Percentiles rank a stretch among this genome's conserved stretches.
Evolutionary conservation across 2,329 filamentous ascomycete genomes (phyloP).

Genomic region (Fusarium cicatricum): DNA sequence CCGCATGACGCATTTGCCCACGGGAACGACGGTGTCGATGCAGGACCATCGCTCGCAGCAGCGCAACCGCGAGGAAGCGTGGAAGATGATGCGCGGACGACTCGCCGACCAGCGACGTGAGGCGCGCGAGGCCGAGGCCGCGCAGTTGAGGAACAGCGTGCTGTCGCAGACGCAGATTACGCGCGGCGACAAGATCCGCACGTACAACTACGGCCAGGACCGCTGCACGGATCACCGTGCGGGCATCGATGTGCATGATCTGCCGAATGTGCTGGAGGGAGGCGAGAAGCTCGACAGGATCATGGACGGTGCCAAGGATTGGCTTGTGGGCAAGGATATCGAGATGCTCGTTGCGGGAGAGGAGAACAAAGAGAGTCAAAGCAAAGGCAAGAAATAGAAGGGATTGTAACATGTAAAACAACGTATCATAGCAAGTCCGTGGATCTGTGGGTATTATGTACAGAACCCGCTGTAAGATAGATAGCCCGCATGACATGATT

Average conservation of each 20-base stretch:
- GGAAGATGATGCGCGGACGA: slow-evolving; percentile 82
- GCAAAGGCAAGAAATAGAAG: slow-evolving; percentile 18
- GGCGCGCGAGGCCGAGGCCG: slow-evolving; percentile 81
- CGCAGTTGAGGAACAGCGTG: slow-evolving; percentile 77
- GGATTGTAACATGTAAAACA: neutral
- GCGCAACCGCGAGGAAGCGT: slow-evolving; percentile 86
- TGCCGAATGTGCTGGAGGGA: slow-evolving; percentile 82
- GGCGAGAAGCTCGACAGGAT: slow-evolving; percentile 74
- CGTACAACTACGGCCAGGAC: slow-evolving; percentile 81
- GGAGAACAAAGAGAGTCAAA: slow-evolving; percentile 48
- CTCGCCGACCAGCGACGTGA: slow-evolving; percentile 83
- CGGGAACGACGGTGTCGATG: slow-evolving; percentile 86
- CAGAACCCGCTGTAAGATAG: slow-evolving; percentile 30
- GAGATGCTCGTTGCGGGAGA: slow-evolving; percentile 73
- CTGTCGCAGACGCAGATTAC: slow-evolving; percentile 84
- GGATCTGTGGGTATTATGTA: slow-evolving; percentile 25
- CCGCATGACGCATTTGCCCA: slow-evolving; percentile 88
- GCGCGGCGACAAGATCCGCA: slow-evolving; percentile 91
- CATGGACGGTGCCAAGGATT: slow-evolving; percentile 79
- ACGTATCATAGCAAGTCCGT: slow-evolving; percentile 10
- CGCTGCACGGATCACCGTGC: slow-evolving; percentile 90
- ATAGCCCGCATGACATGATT: neutral
- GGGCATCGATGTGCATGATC: slow-evolving; percentile 79
- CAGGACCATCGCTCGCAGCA: slow-evolving; percentile 93
- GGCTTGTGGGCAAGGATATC: slow-evolving; percentile 80